phyloP scores from a whole-genome alignment of 2,329 filamentous ascomycete species.

The Aaosphaeria pasadenensis region DNA sequence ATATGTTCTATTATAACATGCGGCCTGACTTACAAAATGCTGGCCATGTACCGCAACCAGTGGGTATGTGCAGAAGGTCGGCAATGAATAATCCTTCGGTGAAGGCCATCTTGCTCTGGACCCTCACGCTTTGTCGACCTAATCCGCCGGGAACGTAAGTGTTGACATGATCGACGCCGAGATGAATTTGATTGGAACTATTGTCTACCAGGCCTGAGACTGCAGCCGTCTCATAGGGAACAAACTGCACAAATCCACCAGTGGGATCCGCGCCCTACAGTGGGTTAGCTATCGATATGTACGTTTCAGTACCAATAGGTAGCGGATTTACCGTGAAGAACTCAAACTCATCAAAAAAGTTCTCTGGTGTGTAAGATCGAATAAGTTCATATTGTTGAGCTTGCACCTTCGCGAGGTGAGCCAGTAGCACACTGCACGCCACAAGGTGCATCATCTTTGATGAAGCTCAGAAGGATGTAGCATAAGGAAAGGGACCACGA shows the following conservation, averaged over 20 bases:
- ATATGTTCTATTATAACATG: background rate
- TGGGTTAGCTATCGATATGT: slow-evolving; percentile 1
- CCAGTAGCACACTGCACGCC: slow-evolving; percentile 5
- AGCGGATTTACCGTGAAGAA: slow-evolving; percentile 22
- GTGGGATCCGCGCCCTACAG: slow-evolving; percentile 12
- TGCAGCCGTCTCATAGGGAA: slow-evolving; percentile 21
- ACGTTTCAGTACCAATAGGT: background rate
- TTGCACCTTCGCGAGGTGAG: slow-evolving; percentile 1
- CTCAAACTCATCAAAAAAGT: slow-evolving; percentile 41
- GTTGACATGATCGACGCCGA: slow-evolving; percentile 41
- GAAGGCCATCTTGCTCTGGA: slow-evolving; percentile 43
- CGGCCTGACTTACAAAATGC: background rate
- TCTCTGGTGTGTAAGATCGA: slow-evolving; percentile 19
- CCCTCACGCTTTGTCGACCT: slow-evolving; percentile 42
- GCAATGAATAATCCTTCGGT: slow-evolving; percentile 43
- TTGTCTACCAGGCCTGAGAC: slow-evolving; percentile 34
- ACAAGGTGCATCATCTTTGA: background rate
- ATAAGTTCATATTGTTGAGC: slow-evolving; percentile 17
- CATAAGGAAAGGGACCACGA: background rate
- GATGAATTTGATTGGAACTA: slow-evolving; percentile 25
- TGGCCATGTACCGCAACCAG: slow-evolving; percentile 48
- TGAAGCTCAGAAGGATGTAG: background rate
- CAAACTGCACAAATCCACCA: slow-evolving; percentile 30
- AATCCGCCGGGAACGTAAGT: slow-evolving; percentile 17
- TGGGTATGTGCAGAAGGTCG: slow-evolving; percentile 48